These are phyloP conservation scores for Cunninghamia lanceolata DNA, from an alignment of 75 land plant genomes.

Conservation along the genomic window DNA sequence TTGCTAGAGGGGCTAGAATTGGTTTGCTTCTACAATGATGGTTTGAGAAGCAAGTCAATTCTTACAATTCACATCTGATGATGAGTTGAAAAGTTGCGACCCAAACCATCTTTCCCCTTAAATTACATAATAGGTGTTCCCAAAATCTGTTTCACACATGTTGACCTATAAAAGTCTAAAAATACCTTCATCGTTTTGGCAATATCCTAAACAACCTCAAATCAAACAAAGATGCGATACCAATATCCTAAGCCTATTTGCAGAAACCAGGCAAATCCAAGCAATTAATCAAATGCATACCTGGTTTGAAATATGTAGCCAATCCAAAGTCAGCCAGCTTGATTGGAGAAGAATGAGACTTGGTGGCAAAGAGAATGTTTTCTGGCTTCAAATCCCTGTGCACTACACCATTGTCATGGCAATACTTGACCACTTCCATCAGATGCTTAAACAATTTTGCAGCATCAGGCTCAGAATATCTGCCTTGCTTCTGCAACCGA, in stretches of 20 bases:
- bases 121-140: neutral
- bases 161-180: neutral
- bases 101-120: neutral
- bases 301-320: conserved; percentile 72
- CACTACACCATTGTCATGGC: conserved; percentile 66
- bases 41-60: neutral
- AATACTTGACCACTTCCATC: conserved; percentile 64
- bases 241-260: neutral
- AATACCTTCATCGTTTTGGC: neutral
- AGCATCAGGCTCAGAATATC: conserved; percentile 64
- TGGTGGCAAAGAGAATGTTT: conserved; percentile 64
- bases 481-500: conserved; percentile 51
- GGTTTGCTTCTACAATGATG: neutral
- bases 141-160: neutral
- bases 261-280: neutral
- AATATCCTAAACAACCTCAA: neutral
- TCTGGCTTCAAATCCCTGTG: conserved; percentile 87
- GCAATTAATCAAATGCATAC: conserved; percentile 18
- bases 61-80: neutral
- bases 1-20: neutral
- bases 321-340: conserved; percentile 90
- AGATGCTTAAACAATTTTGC: conserved; percentile 49
- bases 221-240: neutral
- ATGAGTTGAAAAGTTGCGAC: neutral
- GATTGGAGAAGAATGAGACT: conserved; percentile 54